These are phyloP conservation scores for Nicotiana attenuata DNA, from an alignment of 257 asterid species.

Conservation along the genomic window DNA sequence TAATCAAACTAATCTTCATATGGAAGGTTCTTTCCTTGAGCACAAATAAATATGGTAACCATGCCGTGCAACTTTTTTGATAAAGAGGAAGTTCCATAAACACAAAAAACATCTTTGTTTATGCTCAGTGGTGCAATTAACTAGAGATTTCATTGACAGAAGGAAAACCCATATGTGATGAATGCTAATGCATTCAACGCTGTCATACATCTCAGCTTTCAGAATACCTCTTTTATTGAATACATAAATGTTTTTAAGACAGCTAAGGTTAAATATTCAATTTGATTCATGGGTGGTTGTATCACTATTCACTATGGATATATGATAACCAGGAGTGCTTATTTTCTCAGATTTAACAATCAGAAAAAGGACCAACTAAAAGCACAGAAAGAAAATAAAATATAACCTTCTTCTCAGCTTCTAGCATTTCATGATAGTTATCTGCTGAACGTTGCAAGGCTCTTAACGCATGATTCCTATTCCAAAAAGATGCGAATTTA, in stretches of 20 bases:
- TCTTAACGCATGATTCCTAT: constrained; percentile 73
- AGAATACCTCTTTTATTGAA: not conserved
- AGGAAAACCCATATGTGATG: not conserved
- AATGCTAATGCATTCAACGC: not conserved
- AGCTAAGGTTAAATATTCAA: not conserved
- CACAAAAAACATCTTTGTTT: not conserved
- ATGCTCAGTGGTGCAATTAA: constrained; percentile 1
- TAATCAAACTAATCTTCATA: not conserved
- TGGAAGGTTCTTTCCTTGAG: not conserved
- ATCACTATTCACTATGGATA: not conserved
- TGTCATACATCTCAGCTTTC: not conserved
- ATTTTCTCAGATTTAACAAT: not conserved
- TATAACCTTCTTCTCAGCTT: constrained; percentile 86
- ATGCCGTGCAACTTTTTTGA: not conserved
- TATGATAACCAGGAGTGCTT: not conserved
- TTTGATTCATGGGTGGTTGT: not conserved
- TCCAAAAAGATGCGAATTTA: constrained; percentile 98
- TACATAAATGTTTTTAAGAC: not conserved
- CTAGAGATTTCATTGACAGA: not conserved
- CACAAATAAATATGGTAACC: not conserved
- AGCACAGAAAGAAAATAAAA: constrained; percentile 11
- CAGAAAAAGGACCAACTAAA: not conserved
- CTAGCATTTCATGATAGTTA: constrained; percentile 51
- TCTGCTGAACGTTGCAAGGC: constrained; percentile 59
- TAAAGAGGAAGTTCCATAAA: not conserved